Base-by-base conservation (phyloP, 768 basidiomycete species). In the Leccinum barrowsii region DNA sequence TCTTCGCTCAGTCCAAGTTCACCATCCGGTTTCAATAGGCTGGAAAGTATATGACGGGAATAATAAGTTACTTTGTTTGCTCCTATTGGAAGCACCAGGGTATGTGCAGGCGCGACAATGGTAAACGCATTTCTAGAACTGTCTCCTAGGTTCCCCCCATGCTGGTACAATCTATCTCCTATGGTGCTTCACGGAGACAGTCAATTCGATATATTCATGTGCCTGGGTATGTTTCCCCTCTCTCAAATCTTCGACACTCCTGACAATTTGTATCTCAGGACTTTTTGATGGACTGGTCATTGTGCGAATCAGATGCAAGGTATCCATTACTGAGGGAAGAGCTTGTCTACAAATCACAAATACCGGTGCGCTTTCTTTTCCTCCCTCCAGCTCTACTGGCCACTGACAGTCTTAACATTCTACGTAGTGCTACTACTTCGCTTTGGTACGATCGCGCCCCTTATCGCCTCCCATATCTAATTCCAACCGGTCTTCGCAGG, bases 281-380 rank as follows among this genome's bases (percentile, higher is more conserved):
- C 68, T 74, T 94, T 32, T 69, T 90, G n/a, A 91, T 96, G 85
- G 94, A 98, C 70, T 98, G 95, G 94, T 93, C 92, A 0, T 66
- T 98, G 26, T 75, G 91, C 32, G 78, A 82, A 57, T 76, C 80
- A 2, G 85, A 77, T 54, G 76, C 77, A 3, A 76, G 67, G 59
- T 77, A 88, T 62, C 80, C 75, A 12, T 74, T 91, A 34, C 79
- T 98, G 1, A 83, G 95, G 13, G 70, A 76, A 3, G 91, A 96
- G 47, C 74, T 95, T 32, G 76, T 92, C 2, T 97, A 94, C 70
- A 76, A 81, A 2, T 80, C 85, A 53, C 67, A 82, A 46, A 76
- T 86, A 61, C 79, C 80, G 37, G 87, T 91, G 30, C 57, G 79
- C 64, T 52, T 24, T 35, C 44, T 42, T 21, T 3, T 42, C 21